phyloP scores from a whole-genome alignment of 768 basidiomycete species.

The Boletus reticulatus region DNA sequence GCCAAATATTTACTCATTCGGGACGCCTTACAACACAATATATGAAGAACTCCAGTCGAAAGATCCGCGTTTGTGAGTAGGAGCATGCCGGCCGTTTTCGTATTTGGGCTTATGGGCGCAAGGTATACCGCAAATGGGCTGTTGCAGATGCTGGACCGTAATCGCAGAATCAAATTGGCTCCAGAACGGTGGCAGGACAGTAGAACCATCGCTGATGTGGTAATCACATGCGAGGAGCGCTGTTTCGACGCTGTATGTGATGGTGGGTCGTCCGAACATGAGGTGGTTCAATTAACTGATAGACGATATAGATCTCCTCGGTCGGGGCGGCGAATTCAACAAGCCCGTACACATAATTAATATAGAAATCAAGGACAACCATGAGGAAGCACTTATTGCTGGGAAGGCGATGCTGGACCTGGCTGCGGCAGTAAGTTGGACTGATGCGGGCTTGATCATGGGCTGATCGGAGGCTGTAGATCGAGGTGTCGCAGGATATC shows the following conservation, averaged over 20 bases:
- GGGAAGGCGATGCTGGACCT: constrained; percentile 94
- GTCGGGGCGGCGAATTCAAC: constrained; percentile 88
- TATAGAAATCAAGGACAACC: constrained; percentile 98
- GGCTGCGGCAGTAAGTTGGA: constrained; percentile 72
- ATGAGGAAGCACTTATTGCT: constrained; percentile 96
- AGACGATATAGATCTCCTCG: constrained; percentile 64
- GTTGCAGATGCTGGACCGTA: constrained; percentile 94
- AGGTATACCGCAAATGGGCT: constrained; percentile 95
- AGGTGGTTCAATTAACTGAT: constrained; percentile 11
- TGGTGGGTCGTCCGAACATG: constrained; percentile 51
- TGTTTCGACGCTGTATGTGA: constrained; percentile 99
- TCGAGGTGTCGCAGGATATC: constrained; percentile 81
- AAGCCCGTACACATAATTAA: constrained; percentile 95
- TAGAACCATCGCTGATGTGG: constrained; percentile 86
- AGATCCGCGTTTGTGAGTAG: constrained; percentile 76
- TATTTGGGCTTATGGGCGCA: constrained; percentile 13
- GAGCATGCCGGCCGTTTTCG: not conserved
- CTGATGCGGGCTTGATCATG: not conserved
- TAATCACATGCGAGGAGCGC: constrained; percentile 98
- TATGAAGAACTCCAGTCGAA: constrained; percentile 86
- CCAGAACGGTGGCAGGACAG: constrained; percentile 98
- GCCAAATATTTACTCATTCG: constrained; percentile 95
- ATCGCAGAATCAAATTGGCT: constrained; percentile 84
- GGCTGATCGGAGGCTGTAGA: constrained; percentile 44
- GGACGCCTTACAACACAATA: constrained; percentile 94